Evolutionary conservation across 2,329 filamentous ascomycete species (phyloP), one percentile per base, ranked within the genome.

Genomic region (Epichloe baconii): DNA sequence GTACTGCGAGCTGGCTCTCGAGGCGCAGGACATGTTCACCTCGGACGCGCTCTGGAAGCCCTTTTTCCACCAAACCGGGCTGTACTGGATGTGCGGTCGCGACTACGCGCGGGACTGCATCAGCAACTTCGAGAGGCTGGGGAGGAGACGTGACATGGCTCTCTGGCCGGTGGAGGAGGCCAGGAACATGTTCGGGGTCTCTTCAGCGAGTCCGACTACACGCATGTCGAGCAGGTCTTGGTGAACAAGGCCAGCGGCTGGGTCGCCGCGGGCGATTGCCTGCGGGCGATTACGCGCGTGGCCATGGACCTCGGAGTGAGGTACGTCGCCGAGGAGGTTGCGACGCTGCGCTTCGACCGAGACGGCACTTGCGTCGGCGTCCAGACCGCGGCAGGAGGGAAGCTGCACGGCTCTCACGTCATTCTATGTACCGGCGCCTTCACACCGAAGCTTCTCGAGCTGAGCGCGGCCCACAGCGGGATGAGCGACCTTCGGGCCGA

Each of bases 1-100:
- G 15, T 86, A 87, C 68, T 80, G 77, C 63, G 65, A 74, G 47
- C 71, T 87, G 19, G 83, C 77, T 0, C 71, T 85, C 31, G 81
- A 86, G 65, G 79, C 83, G 0, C 79, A 83, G 58, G 75, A 80
- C 48, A 65, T 78, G 0, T 87, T 82, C 71, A 72, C 72, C 50
- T 66, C 64, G 1, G 76, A 81, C 49, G 75, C 79, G 1, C 67
- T 82, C 2, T 79, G 77, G 68, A 67, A 71, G 57, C 68, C 69
- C 2, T 75, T 72, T 51, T 84, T 81, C 59, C 76, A 83, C 60
- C 72, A 77, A 58, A 78, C 74, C 0, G 80, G 81, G 0, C 77
- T 82, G 66, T 72, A 79, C 51, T 78, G 71, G 66, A 73, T 79
- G 59, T 76, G 72, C 55, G 69, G 75, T 43, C 69, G 70, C 51